Evolutionary conservation across 1,139 yeast genomes (phyloP).

Genomic region (Suhomyces taliae): DNA sequence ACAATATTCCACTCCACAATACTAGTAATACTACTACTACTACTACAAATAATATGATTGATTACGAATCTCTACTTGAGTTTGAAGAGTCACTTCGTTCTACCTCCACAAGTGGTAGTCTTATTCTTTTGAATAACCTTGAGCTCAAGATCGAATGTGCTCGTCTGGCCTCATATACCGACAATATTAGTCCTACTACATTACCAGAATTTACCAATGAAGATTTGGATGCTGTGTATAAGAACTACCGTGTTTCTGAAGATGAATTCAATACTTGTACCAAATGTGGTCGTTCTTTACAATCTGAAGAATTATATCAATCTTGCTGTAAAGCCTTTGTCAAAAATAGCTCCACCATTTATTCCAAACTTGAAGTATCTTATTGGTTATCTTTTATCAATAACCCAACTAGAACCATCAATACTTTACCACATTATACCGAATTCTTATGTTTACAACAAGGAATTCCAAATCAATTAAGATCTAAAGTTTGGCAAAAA

Average conservation of each 20-base stretch:
- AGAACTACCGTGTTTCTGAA: conserved; percentile 25
- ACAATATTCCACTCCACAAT: too few species aligned
- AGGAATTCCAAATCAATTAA: conserved; percentile 41
- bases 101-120: conserved; percentile 15
- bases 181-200: conserved; percentile 7
- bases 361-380: conserved; percentile 35
- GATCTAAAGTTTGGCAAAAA: conserved; percentile 40
- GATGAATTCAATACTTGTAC: conserved; percentile 43
- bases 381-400: conserved; percentile 50
- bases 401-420: conserved; percentile 46
- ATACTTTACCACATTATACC: conserved; percentile 49
- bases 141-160: conserved; percentile 34
- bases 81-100: conserved; percentile 44
- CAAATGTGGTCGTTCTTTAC: conserved; percentile 26
- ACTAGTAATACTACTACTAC: background rate
- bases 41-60: conserved; percentile 16
- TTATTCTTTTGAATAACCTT: conserved; percentile 29
- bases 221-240: conserved; percentile 19
- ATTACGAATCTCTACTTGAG: conserved; percentile 40
- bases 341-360: conserved; percentile 17
- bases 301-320: conserved; percentile 13
- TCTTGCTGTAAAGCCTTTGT: conserved; percentile 24
- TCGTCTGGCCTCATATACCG: conserved; percentile 19
- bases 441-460: conserved; percentile 41
- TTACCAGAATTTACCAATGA: conserved; percentile 14